Evolutionary conservation across 2,329 filamentous ascomycete species (phyloP), one percentile per base, ranked within the genome.

Genomic region (Xylaria sp.): DNA sequence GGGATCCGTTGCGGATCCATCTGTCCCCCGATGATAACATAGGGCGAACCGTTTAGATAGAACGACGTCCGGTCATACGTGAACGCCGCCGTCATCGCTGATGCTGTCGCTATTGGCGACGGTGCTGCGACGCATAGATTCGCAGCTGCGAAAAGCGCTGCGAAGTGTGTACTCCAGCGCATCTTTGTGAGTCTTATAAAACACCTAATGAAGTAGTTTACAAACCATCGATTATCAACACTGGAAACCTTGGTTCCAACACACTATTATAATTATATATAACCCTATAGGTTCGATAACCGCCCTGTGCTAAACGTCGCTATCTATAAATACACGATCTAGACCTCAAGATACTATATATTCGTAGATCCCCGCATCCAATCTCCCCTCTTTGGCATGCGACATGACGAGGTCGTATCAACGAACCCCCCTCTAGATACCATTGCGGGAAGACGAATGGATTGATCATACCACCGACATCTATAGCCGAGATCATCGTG

Each of bases 1-100:
- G 83, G 84, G 43, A 86, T 81, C 13, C 83, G 80, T 68, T 86
- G 84, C 0, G 83, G 83, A 64, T 85, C 83, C 78, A 85, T 85
- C 72, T 85, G 82, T 2, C 83, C 83, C 1, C 83, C 83, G 63
- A 85, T 81, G 55, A 85, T 83, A 41, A 80, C 75, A 66, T 77
- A 80, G 7, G 78, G 77, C 53, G 79, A 72, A 5, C 79, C 82
- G 74, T 82, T 73, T 52, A 83, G 74, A 34, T 81, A 77, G 71
- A 83, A 83, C 1, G 78, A 74, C 10, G 71, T 74, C 25, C 73
- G 74, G 64, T 83, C 78, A 65, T 82, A 83, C 1, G 80, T 80
- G 69, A 83, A 83, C 0, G 73, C 67, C 12, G 71, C 65, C 4
- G 61, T 39, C 3, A 67, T 25, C 20, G 71, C 66, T 18, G 70